phyloP scores from a whole-genome alignment of 2,329 filamentous ascomycete genomes.

The Pseudopithomyces maydicus region DNA sequence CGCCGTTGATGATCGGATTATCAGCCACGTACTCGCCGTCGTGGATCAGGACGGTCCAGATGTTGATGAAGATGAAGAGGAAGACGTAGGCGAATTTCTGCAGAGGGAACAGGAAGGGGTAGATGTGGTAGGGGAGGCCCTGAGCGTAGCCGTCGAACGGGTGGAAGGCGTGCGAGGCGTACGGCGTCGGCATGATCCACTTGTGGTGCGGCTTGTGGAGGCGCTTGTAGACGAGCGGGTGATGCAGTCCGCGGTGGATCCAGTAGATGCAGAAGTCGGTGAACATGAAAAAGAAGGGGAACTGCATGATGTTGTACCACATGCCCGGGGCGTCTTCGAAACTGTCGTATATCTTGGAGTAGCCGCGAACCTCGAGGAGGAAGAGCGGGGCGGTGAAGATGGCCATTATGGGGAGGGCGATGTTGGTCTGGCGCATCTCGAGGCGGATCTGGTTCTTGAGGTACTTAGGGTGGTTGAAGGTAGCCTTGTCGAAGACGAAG shows the following conservation, averaged over 20 bases:
- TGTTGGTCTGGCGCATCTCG: slow-evolving; percentile 81
- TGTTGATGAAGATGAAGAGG: slow-evolving; percentile 90
- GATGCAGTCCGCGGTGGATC: slow-evolving; percentile 86
- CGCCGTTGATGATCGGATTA: slow-evolving; percentile 89
- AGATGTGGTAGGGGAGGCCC: slow-evolving; percentile 89
- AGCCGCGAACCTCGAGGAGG: slow-evolving; percentile 80
- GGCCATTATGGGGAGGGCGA: slow-evolving; percentile 80
- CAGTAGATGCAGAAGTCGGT: slow-evolving; percentile 92
- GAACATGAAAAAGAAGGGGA: slow-evolving; percentile 85
- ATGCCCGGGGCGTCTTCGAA: slow-evolving; percentile 73
- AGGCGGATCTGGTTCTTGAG: slow-evolving; percentile 89
- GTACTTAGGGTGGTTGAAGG: slow-evolving; percentile 88
- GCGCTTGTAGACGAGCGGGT: slow-evolving; percentile 79
- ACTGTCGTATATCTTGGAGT: slow-evolving; percentile 86
- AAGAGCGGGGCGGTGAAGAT: slow-evolving; percentile 81
- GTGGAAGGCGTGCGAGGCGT: slow-evolving; percentile 92
- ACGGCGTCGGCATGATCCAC: slow-evolving; percentile 98
- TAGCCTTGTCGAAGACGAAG: slow-evolving; percentile 90
- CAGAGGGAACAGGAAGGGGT: slow-evolving; percentile 89
- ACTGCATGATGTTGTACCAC: slow-evolving; percentile 81
- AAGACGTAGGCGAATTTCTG: slow-evolving; percentile 87
- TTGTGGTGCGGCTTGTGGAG: slow-evolving; percentile 98
- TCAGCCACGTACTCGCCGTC: slow-evolving; percentile 94
- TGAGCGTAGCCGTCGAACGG: slow-evolving; percentile 90
- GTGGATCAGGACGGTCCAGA: slow-evolving; percentile 96